phyloP scores from a whole-genome alignment of 371 early-diverging fungal genomes.

The Polyrhizophydium stewartii region DNA sequence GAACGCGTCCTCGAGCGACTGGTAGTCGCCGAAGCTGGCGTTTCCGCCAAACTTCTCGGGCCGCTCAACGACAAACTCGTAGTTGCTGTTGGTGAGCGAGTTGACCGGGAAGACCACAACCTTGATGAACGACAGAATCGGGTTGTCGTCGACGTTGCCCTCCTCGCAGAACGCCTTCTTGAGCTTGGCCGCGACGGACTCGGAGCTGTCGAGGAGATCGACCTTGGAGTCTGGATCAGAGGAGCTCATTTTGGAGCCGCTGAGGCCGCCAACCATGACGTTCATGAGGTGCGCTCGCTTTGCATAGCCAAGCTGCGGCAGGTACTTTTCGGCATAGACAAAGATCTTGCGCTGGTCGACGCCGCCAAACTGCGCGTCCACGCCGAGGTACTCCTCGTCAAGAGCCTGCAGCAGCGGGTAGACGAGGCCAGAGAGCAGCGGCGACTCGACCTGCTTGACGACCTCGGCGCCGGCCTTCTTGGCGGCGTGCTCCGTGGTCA shows the following conservation, averaged over 20 bases:
- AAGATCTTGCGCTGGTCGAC: slow-evolving; percentile 99
- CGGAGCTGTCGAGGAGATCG: slow-evolving; percentile 90
- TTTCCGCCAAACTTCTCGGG: slow-evolving; percentile 90
- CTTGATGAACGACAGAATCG: slow-evolving; percentile 88
- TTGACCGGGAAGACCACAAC: slow-evolving; percentile 83
- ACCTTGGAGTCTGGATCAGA: slow-evolving; percentile 98
- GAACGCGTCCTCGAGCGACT: slow-evolving; percentile 85
- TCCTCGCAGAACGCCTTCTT: slow-evolving; percentile 98
- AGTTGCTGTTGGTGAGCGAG: slow-evolving; percentile 46
- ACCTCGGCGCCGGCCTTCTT: slow-evolving; percentile 99
- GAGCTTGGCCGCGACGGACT: slow-evolving; percentile 89
- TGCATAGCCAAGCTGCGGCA: slow-evolving; percentile 95
- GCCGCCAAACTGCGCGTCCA: slow-evolving; percentile 99
- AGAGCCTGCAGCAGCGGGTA: slow-evolving; percentile 99
- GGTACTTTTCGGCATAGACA: slow-evolving; percentile 94
- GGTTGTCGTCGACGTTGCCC: slow-evolving; percentile 94
- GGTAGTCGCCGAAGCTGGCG: slow-evolving; percentile 63
- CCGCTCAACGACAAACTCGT: slow-evolving; percentile 68
- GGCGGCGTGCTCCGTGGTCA: slow-evolving; percentile 94
- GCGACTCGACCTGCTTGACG: slow-evolving; percentile 98
- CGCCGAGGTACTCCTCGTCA: slow-evolving; percentile 98
- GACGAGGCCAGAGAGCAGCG: slow-evolving; percentile 89
- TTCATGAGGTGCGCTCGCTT: slow-evolving; percentile 99
- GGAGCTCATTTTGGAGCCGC: slow-evolving; percentile 97
- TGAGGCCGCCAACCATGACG: slow-evolving; percentile 98